Percentiles rank a stretch among this genome's conserved stretches.
phyloP scores from a whole-genome alignment of 345 rosid species.

The Limnanthes douglasii region DNA sequence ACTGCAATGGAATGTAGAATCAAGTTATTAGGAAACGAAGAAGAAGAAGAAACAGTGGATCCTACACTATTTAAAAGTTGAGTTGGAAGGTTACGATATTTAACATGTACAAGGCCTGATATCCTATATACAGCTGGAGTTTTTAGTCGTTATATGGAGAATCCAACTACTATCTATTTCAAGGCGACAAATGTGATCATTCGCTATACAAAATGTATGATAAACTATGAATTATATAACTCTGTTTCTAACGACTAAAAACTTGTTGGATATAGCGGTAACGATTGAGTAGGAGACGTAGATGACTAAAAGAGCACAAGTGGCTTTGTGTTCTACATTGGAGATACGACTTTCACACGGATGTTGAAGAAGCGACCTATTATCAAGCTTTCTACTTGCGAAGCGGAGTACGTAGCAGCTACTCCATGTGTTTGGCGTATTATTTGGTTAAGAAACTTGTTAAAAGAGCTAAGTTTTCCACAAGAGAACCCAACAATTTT shows the following conservation, averaged over 20 bases:
- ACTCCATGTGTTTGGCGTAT: slow-evolving; percentile 1
- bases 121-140: neutral
- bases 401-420: neutral
- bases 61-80: neutral
- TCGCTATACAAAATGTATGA: neutral
- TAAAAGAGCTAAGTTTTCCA: neutral
- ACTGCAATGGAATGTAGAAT: neutral
- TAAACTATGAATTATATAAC: neutral
- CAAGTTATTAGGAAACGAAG: neutral
- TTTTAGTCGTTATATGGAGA: neutral
- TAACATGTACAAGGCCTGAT: neutral
- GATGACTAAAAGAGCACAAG: neutral
- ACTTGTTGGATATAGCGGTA: neutral
- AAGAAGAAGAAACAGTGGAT: neutral
- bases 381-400: neutral
- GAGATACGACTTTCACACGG: neutral
- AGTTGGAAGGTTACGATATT: neutral
- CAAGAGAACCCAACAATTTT: neutral
- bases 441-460: neutral
- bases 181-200: neutral
- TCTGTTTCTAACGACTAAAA: neutral
- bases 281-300: neutral
- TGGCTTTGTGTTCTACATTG: neutral
- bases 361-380: neutral
- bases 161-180: neutral